phyloP scores from a whole-genome alignment of 208 protist species.

The Endotrypanum monterogeii region DNA sequence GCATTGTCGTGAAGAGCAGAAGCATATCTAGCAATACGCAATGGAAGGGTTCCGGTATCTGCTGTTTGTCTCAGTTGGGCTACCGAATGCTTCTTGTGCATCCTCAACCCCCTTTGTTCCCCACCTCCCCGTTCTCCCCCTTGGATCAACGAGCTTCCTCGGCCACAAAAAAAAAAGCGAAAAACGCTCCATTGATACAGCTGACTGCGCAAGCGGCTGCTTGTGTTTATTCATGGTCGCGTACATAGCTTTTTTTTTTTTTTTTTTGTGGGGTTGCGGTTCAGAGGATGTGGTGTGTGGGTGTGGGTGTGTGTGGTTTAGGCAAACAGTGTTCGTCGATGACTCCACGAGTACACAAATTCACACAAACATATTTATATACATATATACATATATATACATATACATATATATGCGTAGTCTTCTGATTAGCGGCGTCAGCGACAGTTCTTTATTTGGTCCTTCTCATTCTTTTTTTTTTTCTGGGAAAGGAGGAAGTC shows the following conservation, averaged over 20 bases:
- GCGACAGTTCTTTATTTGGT: not conserved
- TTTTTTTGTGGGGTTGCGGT: no score
- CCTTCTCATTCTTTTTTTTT: not conserved
- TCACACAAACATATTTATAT: not conserved
- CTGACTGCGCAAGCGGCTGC: not conserved
- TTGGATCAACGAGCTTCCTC: not conserved
- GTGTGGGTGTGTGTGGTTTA: no score
- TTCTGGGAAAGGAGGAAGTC: no score
- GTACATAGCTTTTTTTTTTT: no score
- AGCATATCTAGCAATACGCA: not conserved
- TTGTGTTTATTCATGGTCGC: not conserved
- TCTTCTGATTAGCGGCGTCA: not conserved
- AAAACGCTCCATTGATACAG: not conserved
- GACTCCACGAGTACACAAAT: no score
- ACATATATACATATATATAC: no score
- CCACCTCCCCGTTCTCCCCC: not conserved
- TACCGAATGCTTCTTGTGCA: not conserved
- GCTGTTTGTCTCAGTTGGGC: not conserved
- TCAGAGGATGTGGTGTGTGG: not conserved
- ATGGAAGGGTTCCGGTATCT: no score
- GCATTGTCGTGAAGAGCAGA: not conserved
- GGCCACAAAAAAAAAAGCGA: not conserved
- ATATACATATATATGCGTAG: no score
- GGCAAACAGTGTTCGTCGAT: no score
- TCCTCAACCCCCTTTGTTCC: not conserved